Conservation (phyloP, 495 filamentous ascomycete species). For the Hyaloscypha finlandica region DNA sequence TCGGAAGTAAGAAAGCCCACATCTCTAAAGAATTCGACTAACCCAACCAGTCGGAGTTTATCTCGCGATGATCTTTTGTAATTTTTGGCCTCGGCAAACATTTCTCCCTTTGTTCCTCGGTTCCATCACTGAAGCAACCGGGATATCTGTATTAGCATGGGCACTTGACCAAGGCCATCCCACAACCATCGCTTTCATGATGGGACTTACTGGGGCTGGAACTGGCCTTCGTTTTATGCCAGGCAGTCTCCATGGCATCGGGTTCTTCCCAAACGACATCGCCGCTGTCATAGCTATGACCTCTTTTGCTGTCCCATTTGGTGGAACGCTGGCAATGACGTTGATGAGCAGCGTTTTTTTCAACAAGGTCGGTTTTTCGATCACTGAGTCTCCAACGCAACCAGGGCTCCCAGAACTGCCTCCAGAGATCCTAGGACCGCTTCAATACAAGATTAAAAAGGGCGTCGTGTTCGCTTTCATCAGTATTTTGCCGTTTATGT, state of each 20-base stretch:
- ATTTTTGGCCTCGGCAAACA: slow-evolving; percentile 57
- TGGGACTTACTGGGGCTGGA: slow-evolving; percentile 57
- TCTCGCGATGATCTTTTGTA: slow-evolving; percentile 53
- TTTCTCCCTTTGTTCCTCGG: slow-evolving; percentile 52
- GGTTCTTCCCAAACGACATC: slow-evolving; percentile 53
- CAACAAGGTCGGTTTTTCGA: slow-evolving; percentile 43
- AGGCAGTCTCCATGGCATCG: slow-evolving; percentile 50
- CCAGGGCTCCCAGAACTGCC: slow-evolving; percentile 11
- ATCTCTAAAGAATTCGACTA: neutral
- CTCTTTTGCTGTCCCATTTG: slow-evolving; percentile 53
- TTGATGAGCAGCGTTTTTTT: slow-evolving; percentile 63
- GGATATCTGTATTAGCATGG: slow-evolving; percentile 48
- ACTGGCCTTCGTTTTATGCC: slow-evolving; percentile 52
- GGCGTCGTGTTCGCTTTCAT: slow-evolving; percentile 60
- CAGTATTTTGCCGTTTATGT: slow-evolving; percentile 54
- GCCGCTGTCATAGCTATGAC: slow-evolving; percentile 52
- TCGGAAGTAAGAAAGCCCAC: slow-evolving; percentile 37
- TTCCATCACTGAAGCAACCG: slow-evolving; percentile 47
- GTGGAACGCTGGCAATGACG: slow-evolving; percentile 56
- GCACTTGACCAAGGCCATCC: slow-evolving; percentile 43
- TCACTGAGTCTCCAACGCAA: slow-evolving; percentile 1
- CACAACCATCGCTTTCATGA: slow-evolving; percentile 55
- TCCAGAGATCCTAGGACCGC: slow-evolving; percentile 28
- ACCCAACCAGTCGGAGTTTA: slow-evolving; percentile 48
- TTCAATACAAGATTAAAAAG: slow-evolving; percentile 39